Conservation (phyloP, 1,284 basidiomycete genomes). For the Puccinia horiana region DNA sequence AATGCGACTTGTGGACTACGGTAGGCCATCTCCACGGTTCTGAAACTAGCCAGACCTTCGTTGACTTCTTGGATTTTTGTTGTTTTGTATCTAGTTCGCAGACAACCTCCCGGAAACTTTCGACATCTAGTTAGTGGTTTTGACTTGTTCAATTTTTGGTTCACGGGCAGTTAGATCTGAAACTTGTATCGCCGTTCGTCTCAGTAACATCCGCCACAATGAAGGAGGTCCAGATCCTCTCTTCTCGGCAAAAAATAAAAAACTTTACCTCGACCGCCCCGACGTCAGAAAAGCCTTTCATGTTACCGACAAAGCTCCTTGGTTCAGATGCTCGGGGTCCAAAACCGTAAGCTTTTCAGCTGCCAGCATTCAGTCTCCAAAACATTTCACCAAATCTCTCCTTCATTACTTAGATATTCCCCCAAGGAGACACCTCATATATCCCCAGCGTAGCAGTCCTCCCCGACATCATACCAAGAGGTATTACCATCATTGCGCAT, state of each 20-base stretch:
- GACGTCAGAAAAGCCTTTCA: conserved; percentile 30
- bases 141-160: not conserved
- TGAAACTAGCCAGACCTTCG: too few species aligned
- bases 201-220: conserved; percentile 5
- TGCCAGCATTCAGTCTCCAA: not conserved
- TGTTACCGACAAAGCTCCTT: not conserved
- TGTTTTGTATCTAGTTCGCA: not conserved
- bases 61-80: not conserved
- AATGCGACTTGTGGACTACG: not conserved
- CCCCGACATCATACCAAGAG: conserved; percentile 19
- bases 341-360: not conserved
- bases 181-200: not conserved
- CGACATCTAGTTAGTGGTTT: conserved; percentile 7
- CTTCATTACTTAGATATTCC: conserved; percentile 5
- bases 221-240: not conserved
- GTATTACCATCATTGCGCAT: conserved; percentile 40
- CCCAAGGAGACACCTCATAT: conserved; percentile 13
- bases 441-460: not conserved
- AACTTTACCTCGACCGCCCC: conserved; percentile 24
- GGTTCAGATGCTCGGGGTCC: conserved; percentile 1
- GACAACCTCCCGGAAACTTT: not conserved
- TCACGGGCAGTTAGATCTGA: not conserved
- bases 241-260: not conserved
- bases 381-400: not conserved
- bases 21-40: not conserved